Evolutionary conservation across 2,329 filamentous ascomycete species (phyloP), one percentile per base, ranked within the genome.

Genomic region (Ophiostoma populinum): DNA sequence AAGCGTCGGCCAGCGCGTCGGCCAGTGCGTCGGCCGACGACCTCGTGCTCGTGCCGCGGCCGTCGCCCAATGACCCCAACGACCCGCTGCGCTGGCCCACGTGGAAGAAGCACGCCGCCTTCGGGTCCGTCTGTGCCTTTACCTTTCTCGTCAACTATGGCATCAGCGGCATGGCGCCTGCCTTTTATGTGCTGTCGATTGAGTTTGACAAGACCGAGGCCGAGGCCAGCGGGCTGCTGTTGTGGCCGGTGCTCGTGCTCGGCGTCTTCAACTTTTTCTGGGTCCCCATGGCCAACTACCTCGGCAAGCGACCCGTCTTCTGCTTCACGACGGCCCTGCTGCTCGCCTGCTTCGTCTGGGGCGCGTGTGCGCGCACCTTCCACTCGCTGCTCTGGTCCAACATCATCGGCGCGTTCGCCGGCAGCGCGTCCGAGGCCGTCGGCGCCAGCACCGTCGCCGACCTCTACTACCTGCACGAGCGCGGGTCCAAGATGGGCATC

Each of bases 241-340:
- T 63, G 6, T 62, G 60, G 34, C 47, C 56, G 1, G 56, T 63
- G 34, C 48, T 63, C 4, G 53, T 59, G 0, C 48, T 62, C 5
- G 61, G 59, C 5, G 41, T 55, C 3, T 62, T 58, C 46, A 64
- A 64, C 43, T 64, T 64, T 50, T 52, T 65, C 44, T 64, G 60
- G 61, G 59, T 64, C 5, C 60, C 60, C 6, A 16, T 63, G 12
- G 57, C 57, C 17, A 61, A 59, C 38, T 59, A 58, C 37, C 50
- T 57, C 26, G 60, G 60, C 29, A 62, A 62, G 45, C 50, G 61
- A 12, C 58, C 59, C 5, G 50, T 62, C 3, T 64, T 63, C 38
- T 55, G 64, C 13, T 50, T 61, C 25, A 47, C 55, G 2, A 55
- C 50, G 6, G 48, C 52, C 6, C 42, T 63, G 21, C 49, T 63